Percentiles rank a stretch among this genome's conserved stretches.
Evolutionary conservation across 257 asterid species (phyloP).

Genomic region (Nicotiana knightiana): DNA sequence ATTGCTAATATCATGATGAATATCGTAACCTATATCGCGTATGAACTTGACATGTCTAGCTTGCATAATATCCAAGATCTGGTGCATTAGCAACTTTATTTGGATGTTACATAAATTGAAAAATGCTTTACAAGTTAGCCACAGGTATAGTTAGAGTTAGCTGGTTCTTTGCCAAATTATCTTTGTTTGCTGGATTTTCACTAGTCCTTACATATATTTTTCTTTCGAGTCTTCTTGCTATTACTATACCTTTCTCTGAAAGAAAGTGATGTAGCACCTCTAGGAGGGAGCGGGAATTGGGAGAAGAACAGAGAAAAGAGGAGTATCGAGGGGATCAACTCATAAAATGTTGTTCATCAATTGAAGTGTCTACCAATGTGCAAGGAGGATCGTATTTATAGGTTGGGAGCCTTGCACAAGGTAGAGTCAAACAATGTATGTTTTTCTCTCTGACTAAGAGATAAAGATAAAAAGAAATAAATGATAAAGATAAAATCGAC

Average conservation of each 20-base stretch:
- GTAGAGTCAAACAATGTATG: neutral
- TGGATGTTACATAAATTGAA: neutral
- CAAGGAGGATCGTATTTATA: neutral
- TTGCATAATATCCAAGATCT: neutral
- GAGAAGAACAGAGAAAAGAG: neutral
- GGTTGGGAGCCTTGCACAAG: neutral
- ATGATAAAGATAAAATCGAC: neutral
- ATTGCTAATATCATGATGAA: neutral
- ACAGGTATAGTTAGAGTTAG: neutral
- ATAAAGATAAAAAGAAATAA: neutral
- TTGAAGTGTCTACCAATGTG: neutral
- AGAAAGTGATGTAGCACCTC: neutral
- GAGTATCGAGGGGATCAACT: neutral
- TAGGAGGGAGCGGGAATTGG: neutral
- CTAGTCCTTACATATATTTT: neutral
- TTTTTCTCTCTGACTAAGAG: neutral
- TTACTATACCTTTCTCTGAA: neutral
- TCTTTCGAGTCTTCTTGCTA: neutral
- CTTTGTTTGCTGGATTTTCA: neutral
- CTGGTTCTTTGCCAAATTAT: neutral
- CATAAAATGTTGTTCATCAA: neutral
- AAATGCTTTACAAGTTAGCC: neutral
- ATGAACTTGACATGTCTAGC: constrained; percentile 1
- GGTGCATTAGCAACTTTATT: neutral
- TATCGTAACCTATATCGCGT: neutral